phyloP scores from a whole-genome alignment of 1,284 basidiomycete genomes.

The Pyrrhoderma noxium region DNA sequence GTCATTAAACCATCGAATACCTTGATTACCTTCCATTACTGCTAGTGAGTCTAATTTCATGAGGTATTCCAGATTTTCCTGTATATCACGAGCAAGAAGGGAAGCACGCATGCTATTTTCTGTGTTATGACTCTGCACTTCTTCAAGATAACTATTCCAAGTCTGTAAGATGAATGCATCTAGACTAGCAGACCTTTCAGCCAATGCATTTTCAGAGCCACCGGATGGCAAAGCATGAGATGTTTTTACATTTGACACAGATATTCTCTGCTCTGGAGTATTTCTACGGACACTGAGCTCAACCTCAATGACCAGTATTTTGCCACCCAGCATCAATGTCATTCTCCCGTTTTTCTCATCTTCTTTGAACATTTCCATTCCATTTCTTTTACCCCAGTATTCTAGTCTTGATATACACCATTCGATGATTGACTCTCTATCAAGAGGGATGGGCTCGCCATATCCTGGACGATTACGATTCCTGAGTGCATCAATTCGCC shows the following conservation, averaged over 20 bases:
- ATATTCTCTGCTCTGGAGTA: conserved; percentile 31
- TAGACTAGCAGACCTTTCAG: conserved; percentile 47
- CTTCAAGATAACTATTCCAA: conserved; percentile 47
- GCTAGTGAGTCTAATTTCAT: conserved; percentile 64
- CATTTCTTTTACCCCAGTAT: conserved; percentile 18
- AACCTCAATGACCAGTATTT: conserved; percentile 70
- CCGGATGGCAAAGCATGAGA: conserved; percentile 59
- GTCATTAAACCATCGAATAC: conserved; percentile 68
- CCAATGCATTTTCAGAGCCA: conserved; percentile 26
- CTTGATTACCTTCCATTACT: conserved; percentile 48
- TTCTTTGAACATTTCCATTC: conserved; percentile 44
- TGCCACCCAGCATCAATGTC: conserved; percentile 60
- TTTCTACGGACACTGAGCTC: conserved; percentile 42
- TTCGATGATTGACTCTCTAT: conserved; percentile 9
- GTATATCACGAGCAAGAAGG: conserved; percentile 38
- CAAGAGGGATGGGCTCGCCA: conserved; percentile 20
- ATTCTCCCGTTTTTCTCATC: conserved; percentile 40
- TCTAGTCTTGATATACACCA: conserved; percentile 21
- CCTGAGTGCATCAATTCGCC: conserved; percentile 11
- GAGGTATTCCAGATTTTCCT: conserved; percentile 57
- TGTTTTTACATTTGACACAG: conserved; percentile 53
- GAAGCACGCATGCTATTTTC: conserved; percentile 46
- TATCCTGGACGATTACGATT: conserved; percentile 8
- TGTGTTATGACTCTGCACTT: conserved; percentile 51
- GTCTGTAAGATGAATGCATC: conserved; percentile 52